These are phyloP conservation scores for Gaultheria prostrata DNA, from an alignment of 148 eudicot genomes.

Conservation along the genomic window DNA sequence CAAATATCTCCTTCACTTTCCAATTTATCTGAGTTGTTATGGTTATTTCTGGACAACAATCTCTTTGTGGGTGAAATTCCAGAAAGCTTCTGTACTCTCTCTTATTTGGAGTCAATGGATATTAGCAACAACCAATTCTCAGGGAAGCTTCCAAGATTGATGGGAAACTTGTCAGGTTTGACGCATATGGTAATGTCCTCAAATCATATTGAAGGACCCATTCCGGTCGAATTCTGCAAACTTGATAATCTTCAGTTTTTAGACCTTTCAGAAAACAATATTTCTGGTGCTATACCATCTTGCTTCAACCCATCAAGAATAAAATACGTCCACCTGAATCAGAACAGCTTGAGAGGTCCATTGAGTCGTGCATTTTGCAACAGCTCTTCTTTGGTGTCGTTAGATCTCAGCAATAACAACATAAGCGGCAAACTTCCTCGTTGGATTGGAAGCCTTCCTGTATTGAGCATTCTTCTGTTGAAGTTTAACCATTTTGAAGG, in stretches of 20 bases:
- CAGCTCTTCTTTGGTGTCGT: background rate
- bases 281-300: background rate
- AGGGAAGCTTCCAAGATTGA: background rate
- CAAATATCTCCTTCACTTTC: background rate
- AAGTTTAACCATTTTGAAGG: background rate
- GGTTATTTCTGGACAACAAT: background rate
- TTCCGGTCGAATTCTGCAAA: constrained; percentile 8
- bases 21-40: background rate
- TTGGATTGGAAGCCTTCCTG: background rate
- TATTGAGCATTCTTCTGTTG: background rate
- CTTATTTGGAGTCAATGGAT: background rate
- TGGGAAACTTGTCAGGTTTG: background rate
- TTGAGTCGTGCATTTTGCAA: background rate
- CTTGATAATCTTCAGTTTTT: background rate
- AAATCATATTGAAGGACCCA: constrained; percentile 7
- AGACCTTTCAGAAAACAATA: constrained; percentile 12
- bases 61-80: background rate
- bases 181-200: background rate
- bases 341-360: background rate
- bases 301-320: background rate
- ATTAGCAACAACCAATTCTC: background rate
- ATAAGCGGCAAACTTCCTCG: background rate
- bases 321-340: background rate
- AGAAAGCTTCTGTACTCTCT: background rate
- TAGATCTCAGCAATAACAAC: background rate